These are phyloP conservation scores for Yarrowia sp. DNA, from an alignment of 805 yeast species.

Conservation along the genomic window DNA sequence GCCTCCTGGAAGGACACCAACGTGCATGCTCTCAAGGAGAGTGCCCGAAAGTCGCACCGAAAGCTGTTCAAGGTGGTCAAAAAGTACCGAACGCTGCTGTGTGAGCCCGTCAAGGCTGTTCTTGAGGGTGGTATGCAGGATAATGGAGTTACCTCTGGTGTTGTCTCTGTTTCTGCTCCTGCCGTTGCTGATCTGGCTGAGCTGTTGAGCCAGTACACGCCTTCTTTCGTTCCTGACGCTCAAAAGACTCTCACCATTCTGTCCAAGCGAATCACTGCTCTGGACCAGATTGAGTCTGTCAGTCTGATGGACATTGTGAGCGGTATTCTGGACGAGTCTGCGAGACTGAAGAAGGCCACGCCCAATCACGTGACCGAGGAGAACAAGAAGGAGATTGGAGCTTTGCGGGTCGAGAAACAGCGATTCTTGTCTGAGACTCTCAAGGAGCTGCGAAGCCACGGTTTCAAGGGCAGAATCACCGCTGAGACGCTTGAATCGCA, in stretches of 20 bases:
- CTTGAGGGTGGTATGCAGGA: constrained; percentile 55
- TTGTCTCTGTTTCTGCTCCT: constrained; percentile 2
- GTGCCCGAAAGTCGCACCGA: constrained; percentile 88
- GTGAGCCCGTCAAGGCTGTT: constrained; percentile 58
- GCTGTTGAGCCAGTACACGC: constrained; percentile 57
- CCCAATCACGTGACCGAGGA: constrained; percentile 76
- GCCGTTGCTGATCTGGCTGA: constrained; percentile 40
- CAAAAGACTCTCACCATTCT: constrained; percentile 62
- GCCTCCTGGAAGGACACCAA: constrained; percentile 99
- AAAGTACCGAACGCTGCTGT: constrained; percentile 73
- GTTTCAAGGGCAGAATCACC: constrained; percentile 70
- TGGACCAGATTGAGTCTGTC: constrained; percentile 55
- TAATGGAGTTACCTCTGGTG: neutral
- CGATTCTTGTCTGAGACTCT: constrained; percentile 78
- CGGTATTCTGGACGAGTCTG: constrained; percentile 63
- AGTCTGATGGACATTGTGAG: constrained; percentile 62
- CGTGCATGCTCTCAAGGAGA: constrained; percentile 89
- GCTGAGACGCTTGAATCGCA: constrained; percentile 70
- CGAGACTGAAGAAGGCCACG: constrained; percentile 73
- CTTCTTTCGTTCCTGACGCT: constrained; percentile 61
- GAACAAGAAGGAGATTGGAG: constrained; percentile 70
- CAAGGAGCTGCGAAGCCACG: constrained; percentile 75
- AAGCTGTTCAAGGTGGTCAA: constrained; percentile 81
- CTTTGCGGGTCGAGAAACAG: constrained; percentile 81
- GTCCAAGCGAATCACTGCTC: constrained; percentile 54